A percentile compares a stretch with the other conserved stretches of the same genome.
These are phyloP conservation scores for Russula emetica DNA, from an alignment of 768 basidiomycete species.

Conservation along the genomic window DNA sequence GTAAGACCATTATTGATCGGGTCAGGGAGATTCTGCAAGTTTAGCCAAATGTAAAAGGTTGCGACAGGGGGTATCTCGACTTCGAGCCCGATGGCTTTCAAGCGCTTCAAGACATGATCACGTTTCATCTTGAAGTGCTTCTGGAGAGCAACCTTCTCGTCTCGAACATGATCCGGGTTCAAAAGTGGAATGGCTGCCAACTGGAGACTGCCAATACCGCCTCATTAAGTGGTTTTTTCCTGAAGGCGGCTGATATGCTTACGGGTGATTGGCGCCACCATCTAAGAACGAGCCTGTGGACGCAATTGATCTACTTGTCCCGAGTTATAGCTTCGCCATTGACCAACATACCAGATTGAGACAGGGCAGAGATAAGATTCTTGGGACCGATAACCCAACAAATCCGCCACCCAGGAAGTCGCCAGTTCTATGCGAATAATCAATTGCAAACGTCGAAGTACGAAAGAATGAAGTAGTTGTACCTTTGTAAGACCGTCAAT, in stretches of 20 bases:
- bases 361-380: slow-evolving; percentile 81
- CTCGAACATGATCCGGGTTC: slow-evolving; percentile 58
- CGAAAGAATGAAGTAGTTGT: slow-evolving; percentile 4
- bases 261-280: slow-evolving; percentile 93
- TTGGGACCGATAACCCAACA: slow-evolving; percentile 94
- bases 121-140: slow-evolving; percentile 89
- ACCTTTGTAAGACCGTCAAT: slow-evolving; percentile 94
- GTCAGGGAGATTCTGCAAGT: slow-evolving; percentile 69
- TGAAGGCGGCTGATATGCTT: slow-evolving; percentile 32
- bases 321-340: neutral
- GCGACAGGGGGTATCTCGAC: slow-evolving; percentile 71
- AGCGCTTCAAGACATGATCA: slow-evolving; percentile 81
- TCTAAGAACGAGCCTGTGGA: slow-evolving; percentile 80
- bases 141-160: slow-evolving; percentile 83
- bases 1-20: slow-evolving; percentile 91
- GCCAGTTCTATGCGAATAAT: slow-evolving; percentile 67
- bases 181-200: slow-evolving; percentile 83
- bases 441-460: slow-evolving; percentile 19
- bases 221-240: neutral
- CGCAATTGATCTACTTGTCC: neutral
- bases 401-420: slow-evolving; percentile 90
- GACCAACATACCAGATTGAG: slow-evolving; percentile 64
- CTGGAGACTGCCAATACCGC: slow-evolving; percentile 56
- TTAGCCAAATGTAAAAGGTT: slow-evolving; percentile 96
- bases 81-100: slow-evolving; percentile 71